Conservation (phyloP, 1,284 basidiomycete genomes). For the Heterobasidion occidentale region DNA sequence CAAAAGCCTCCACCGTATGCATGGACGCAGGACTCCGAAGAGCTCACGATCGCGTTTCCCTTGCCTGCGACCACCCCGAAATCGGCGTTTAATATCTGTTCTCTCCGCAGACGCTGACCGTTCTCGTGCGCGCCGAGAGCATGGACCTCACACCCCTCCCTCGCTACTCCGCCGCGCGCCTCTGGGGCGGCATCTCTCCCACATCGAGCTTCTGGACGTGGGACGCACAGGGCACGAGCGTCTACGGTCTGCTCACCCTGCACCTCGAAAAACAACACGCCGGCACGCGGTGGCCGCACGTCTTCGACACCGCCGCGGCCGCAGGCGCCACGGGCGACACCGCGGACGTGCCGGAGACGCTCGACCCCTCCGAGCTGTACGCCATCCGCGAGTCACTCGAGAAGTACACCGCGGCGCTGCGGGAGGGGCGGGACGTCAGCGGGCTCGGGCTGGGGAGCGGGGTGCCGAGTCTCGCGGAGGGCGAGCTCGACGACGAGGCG, state of each 20-base stretch:
- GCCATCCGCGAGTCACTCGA: conserved; percentile 75
- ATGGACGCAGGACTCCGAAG: conserved; percentile 85
- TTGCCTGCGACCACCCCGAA: conserved; percentile 65
- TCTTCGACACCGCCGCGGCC: conserved; percentile 55
- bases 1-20: conserved; percentile 70
- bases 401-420: conserved; percentile 70
- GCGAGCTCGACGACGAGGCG: conserved; percentile 80
- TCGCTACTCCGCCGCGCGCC: conserved; percentile 49
- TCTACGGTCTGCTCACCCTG: conserved; percentile 68
- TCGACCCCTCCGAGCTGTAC: conserved; percentile 78
- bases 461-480: conserved; percentile 70
- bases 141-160: conserved; percentile 37
- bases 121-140: conserved; percentile 43
- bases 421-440: conserved; percentile 46
- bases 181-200: conserved; percentile 73
- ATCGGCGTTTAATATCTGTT: conserved; percentile 63
- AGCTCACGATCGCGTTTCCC: conserved; percentile 76
- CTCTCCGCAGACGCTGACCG: conserved; percentile 53
- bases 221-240: conserved; percentile 63
- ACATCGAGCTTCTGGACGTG: conserved; percentile 83
- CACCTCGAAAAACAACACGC: conserved; percentile 80
- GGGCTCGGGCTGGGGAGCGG: conserved; percentile 53
- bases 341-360: conserved; percentile 82
- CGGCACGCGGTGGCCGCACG: conserved; percentile 77
- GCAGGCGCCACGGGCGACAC: conserved; percentile 44